These are phyloP conservation scores for Solidago caesia DNA, from an alignment of 129 eudicot species.

Conservation along the genomic window DNA sequence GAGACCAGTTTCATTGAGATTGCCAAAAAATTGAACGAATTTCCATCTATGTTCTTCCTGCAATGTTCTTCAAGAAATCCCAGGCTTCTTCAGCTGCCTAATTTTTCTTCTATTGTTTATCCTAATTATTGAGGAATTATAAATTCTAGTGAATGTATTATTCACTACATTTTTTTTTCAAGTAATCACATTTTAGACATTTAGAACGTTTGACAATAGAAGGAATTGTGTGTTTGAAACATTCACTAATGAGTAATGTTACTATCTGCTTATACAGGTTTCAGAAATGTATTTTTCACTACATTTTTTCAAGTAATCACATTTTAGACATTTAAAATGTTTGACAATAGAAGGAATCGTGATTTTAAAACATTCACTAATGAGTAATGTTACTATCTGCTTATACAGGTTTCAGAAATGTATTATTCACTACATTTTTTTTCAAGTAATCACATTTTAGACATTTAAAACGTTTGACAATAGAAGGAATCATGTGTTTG, in stretches of 20 bases:
- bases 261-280: constrained; percentile 48
- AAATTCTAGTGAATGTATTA: neutral
- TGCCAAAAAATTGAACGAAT: too few species aligned
- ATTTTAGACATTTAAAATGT: too few species aligned
- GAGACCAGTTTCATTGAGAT: neutral
- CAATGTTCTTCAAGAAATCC: neutral
- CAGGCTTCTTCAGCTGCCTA: neutral
- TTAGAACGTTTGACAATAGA: neutral
- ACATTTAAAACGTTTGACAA: too few species aligned
- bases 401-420: constrained; percentile 73
- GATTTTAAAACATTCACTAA: neutral
- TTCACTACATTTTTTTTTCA: neutral
- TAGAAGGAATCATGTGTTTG: neutral
- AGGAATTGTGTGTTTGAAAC: neutral
- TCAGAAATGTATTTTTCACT: constrained; percentile 42
- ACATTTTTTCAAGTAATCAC: too few species aligned
- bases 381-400: constrained; percentile 13
- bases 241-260: constrained; percentile 8
- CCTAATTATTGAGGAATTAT: neutral
- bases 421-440: too few species aligned
- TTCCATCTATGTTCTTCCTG: neutral
- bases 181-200: neutral
- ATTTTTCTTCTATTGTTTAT: neutral
- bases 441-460: too few species aligned
- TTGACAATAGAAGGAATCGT: too few species aligned